These are phyloP conservation scores for Tagetes patula DNA, from an alignment of 129 eudicot species.

Conservation along the genomic window DNA sequence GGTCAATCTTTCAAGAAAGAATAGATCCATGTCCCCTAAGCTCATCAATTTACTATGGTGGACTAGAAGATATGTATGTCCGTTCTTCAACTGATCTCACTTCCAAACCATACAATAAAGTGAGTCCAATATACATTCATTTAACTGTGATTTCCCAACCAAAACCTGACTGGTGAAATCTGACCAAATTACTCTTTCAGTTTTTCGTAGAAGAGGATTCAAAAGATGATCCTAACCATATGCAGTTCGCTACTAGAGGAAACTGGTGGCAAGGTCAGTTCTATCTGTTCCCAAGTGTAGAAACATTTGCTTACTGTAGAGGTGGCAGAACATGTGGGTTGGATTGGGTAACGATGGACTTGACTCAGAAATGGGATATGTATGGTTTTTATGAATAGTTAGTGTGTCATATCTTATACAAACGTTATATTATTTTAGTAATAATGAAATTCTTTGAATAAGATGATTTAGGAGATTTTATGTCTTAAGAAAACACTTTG, in stretches of 20 bases:
- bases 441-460: not conserved
- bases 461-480: not conserved
- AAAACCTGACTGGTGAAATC: slow-evolving; percentile 1
- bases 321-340: not conserved
- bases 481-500: not conserved
- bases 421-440: not conserved
- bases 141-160: not conserved
- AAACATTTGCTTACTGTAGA: not conserved
- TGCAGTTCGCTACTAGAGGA: slow-evolving; percentile 41
- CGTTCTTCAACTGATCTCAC: slow-evolving; percentile 35
- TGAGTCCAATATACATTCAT: slow-evolving; percentile 15
- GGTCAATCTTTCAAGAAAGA: slow-evolving; percentile 39
- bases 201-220: slow-evolving; percentile 32
- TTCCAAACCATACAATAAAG: slow-evolving; percentile 28
- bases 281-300: not conserved
- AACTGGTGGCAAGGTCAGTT: slow-evolving; percentile 65
- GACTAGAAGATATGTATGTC: slow-evolving; percentile 55
- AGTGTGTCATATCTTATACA: not conserved
- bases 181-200: slow-evolving; percentile 11
- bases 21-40: slow-evolving; percentile 45
- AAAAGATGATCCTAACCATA: slow-evolving; percentile 33
- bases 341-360: not conserved
- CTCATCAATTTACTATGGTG: slow-evolving; percentile 54
- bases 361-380: not conserved
- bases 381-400: not conserved